Conservation (phyloP, 441 rosid genomes). For the Brassica hybrid region DNA sequence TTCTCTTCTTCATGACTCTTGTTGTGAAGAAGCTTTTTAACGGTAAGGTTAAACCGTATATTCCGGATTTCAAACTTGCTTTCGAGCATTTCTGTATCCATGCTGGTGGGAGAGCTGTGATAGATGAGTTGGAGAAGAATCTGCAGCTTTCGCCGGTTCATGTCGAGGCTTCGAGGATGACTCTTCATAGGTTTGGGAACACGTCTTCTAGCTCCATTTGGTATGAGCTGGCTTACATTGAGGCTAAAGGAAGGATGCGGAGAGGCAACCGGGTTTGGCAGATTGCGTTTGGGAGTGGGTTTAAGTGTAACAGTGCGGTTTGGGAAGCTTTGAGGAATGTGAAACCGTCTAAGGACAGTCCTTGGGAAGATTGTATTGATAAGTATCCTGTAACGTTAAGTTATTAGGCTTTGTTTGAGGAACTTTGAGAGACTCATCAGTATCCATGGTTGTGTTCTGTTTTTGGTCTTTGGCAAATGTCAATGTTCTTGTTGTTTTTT, state of each 20-base stretch:
- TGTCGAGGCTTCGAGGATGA: constrained; percentile 80
- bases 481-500: constrained; percentile 21
- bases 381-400: constrained; percentile 59
- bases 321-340: constrained; percentile 71
- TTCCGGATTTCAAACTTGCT: constrained; percentile 58
- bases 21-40: constrained; percentile 61
- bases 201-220: constrained; percentile 84
- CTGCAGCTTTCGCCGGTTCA: constrained; percentile 64
- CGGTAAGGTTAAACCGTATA: constrained; percentile 49
- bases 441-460: constrained; percentile 12
- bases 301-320: constrained; percentile 76
- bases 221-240: constrained; percentile 68
- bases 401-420: constrained; percentile 37
- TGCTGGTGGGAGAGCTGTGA: constrained; percentile 80
- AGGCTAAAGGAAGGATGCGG: constrained; percentile 69
- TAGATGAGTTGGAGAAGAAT: constrained; percentile 80
- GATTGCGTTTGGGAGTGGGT: constrained; percentile 80
- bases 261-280: constrained; percentile 68
- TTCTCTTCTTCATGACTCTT: constrained; percentile 66
- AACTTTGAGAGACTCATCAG: constrained; percentile 15
- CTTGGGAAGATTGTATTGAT: constrained; percentile 74
- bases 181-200: constrained; percentile 75
- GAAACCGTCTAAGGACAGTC: constrained; percentile 52
- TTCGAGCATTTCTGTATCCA: constrained; percentile 83
- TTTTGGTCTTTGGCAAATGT: constrained; percentile 27